Percentiles rank a stretch among this genome's conserved stretches.
These are phyloP conservation scores for Suillus subaureus DNA, from an alignment of 768 basidiomycete species.

Conservation along the genomic window DNA sequence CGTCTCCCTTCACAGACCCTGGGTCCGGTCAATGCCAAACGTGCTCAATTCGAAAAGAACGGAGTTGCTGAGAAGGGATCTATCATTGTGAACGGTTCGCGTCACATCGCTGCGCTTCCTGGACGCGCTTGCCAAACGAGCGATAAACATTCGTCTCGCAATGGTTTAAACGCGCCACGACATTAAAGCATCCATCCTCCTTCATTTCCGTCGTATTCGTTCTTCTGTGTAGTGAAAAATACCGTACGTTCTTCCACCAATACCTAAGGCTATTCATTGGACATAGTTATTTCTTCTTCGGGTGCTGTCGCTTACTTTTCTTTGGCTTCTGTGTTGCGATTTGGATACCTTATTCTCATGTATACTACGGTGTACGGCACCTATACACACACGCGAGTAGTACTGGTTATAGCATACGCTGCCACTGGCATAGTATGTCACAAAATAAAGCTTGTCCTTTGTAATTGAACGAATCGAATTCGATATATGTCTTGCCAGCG, in stretches of 20 bases:
- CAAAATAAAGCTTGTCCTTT: slow-evolving; percentile 4
- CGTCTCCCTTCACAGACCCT: slow-evolving; percentile 72
- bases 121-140: slow-evolving; percentile 29
- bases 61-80: slow-evolving; percentile 25
- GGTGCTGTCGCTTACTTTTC: background rate
- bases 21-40: slow-evolving; percentile 60
- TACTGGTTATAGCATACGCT: background rate
- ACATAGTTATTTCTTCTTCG: background rate
- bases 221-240: background rate
- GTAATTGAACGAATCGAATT: background rate
- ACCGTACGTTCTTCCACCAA: slow-evolving; percentile 5
- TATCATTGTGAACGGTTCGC: slow-evolving; percentile 12
- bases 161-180: background rate
- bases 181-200: background rate
- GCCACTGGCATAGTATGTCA: background rate
- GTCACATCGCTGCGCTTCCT: slow-evolving; percentile 32
- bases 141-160: background rate
- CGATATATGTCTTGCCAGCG: background rate
- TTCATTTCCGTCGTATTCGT: background rate
- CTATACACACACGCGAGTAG: background rate
- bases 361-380: background rate
- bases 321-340: background rate
- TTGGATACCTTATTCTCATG: slow-evolving; percentile 4
- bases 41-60: slow-evolving; percentile 44
- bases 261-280: slow-evolving; percentile 2